Evolutionary conservation across 2,329 filamentous ascomycete genomes (phyloP).

Genomic region (Scedosporium dehoogii): DNA sequence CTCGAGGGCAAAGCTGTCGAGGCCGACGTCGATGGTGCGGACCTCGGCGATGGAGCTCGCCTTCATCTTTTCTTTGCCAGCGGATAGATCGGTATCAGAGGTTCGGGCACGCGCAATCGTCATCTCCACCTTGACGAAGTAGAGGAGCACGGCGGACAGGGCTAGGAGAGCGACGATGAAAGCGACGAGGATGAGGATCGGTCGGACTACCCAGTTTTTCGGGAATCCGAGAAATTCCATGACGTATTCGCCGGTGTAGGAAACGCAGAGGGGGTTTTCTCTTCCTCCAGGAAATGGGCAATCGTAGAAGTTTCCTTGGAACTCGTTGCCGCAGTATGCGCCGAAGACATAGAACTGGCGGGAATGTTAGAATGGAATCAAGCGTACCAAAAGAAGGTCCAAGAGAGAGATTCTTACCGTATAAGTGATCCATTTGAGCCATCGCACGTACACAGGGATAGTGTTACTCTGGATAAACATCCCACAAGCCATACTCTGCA

Average conservation of each 20-base stretch:
- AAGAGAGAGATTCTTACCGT: conserved; percentile 29
- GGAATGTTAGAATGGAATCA: conserved; percentile 11
- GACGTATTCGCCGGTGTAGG: conserved; percentile 61
- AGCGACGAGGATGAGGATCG: conserved; percentile 51
- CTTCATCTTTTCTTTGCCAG: conserved; percentile 61
- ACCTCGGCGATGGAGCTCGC: conserved; percentile 40
- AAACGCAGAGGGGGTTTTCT: conserved; percentile 52
- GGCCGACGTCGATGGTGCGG: conserved; percentile 52
- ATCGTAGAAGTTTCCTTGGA: conserved; percentile 60
- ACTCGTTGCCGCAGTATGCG: conserved; percentile 63
- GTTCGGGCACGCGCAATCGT: conserved; percentile 54
- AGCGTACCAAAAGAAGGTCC: accelerated
- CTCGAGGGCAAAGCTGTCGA: conserved; percentile 54
- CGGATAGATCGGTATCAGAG: conserved; percentile 51
- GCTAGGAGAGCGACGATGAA: conserved; percentile 56
- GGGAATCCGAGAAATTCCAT: conserved; percentile 62
- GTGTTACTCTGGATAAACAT: conserved; percentile 67
- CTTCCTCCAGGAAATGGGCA: conserved; percentile 56
- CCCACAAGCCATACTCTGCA: conserved; percentile 66
- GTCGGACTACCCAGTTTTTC: conserved; percentile 53
- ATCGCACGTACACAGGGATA: conserved; percentile 68
- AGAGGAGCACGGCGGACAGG: conserved; percentile 50
- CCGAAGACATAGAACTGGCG: conserved; percentile 59
- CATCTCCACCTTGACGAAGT: conserved; percentile 58
- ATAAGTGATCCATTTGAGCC: conserved; percentile 61